These are phyloP conservation scores for Bipolaris cookei DNA, from an alignment of 2,329 filamentous ascomycete species.

Conservation along the genomic window DNA sequence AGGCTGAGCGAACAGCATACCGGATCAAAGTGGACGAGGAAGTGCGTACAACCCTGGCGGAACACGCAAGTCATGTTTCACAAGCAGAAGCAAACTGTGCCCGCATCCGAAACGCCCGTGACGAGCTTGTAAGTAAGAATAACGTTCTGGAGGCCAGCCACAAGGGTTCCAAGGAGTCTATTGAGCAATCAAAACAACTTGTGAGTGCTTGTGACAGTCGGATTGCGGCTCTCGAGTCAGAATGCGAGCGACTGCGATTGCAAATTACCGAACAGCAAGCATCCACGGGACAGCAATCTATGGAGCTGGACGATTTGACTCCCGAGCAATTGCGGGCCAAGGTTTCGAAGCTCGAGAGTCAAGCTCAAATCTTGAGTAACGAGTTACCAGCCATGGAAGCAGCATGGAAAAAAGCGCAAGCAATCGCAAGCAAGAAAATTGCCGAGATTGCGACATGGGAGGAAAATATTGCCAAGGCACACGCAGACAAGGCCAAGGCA, in stretches of 20 bases:
- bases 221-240: conserved; percentile 80
- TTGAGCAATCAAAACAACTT: conserved; percentile 79
- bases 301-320: conserved; percentile 64
- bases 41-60: conserved; percentile 71
- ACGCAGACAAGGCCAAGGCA: conserved; percentile 91
- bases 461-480: conserved; percentile 75
- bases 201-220: conserved; percentile 78
- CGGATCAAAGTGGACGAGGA: conserved; percentile 83
- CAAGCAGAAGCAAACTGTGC: conserved; percentile 83
- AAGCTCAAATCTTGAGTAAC: conserved; percentile 82
- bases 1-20: conserved; percentile 83
- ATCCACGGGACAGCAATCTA: conserved; percentile 27
- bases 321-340: conserved; percentile 75
- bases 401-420: conserved; percentile 88
- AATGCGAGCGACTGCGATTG: conserved; percentile 73
- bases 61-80: conserved; percentile 82
- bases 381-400: conserved; percentile 89
- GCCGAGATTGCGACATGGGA: conserved; percentile 77
- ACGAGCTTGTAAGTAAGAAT: conserved; percentile 84
- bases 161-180: conserved; percentile 74
- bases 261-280: conserved; percentile 58
- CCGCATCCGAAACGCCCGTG: conserved; percentile 80
- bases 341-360: conserved; percentile 75
- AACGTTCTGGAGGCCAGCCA: conserved; percentile 78
- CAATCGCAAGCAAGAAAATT: conserved; percentile 84